These are phyloP conservation scores for Corylus avellana DNA, from an alignment of 306 rosid species.

Conservation along the genomic window DNA sequence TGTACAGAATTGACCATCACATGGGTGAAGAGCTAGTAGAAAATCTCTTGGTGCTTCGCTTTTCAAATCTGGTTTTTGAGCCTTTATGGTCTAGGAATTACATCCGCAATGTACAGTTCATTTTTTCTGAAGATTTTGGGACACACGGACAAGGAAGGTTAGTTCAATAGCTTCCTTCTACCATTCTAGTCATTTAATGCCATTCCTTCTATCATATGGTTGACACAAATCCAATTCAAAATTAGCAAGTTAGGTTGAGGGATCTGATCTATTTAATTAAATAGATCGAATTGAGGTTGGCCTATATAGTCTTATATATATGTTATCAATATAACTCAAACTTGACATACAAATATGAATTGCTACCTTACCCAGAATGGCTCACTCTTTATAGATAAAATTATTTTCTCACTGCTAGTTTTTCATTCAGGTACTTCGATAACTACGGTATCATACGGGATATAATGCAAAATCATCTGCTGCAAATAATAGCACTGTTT, in stretches of 20 bases:
- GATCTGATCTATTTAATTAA: too few species aligned
- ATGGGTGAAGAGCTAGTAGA: constrained; percentile 98
- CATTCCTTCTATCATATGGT: not conserved
- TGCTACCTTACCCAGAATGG: not conserved
- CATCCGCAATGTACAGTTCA: constrained; percentile 87
- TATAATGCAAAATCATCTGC: constrained; percentile 97
- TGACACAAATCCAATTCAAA: too few species aligned
- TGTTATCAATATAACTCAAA: too few species aligned
- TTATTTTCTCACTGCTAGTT: not conserved
- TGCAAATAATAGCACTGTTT: constrained; percentile 89
- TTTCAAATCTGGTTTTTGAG: constrained; percentile 93
- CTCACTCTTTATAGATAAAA: not conserved
- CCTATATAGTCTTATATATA: too few species aligned
- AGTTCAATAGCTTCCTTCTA: constrained; percentile 28
- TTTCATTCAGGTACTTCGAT: constrained; percentile 68
- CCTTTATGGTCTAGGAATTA: constrained; percentile 91
- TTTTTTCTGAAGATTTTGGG: constrained; percentile 99
- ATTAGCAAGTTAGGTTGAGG: too few species aligned
- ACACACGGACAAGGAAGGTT: constrained; percentile 96
- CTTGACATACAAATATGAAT: too few species aligned
- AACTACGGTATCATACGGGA: constrained; percentile 89
- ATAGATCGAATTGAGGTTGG: too few species aligned
- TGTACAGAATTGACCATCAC: constrained; percentile 90
- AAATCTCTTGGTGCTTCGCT: constrained; percentile 94
- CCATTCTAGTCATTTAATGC: constrained; percentile 6